Evolutionary conservation across 495 filamentous ascomycete species (phyloP).

Genomic region (Lasiosphaeria miniovina): DNA sequence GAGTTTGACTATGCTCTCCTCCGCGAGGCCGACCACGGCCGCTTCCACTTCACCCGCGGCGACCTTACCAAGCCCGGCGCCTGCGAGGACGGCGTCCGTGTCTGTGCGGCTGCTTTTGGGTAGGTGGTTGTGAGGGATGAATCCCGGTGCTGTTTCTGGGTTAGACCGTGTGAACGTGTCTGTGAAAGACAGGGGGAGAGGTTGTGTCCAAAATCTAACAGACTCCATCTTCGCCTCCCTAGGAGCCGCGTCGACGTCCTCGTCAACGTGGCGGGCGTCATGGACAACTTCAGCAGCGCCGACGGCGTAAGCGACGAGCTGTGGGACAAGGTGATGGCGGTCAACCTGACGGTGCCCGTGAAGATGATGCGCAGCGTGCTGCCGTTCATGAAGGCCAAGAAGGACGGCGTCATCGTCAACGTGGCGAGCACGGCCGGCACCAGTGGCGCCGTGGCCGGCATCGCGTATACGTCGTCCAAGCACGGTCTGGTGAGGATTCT

Average conservation of each 20-base stretch:
- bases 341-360: constrained; percentile 39
- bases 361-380: constrained; percentile 39
- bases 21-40: constrained; percentile 24
- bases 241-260: constrained; percentile 29
- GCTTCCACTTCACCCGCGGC: constrained; percentile 34
- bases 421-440: constrained; percentile 37
- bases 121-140: constrained; percentile 22
- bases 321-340: constrained; percentile 32
- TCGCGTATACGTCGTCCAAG: constrained; percentile 41
- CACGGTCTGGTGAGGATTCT: constrained; percentile 28
- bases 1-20: constrained; percentile 30
- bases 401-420: constrained; percentile 40
- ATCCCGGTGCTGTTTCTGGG: too few relatives aligned
- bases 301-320: constrained; percentile 31
- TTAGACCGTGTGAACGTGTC: too few relatives aligned
- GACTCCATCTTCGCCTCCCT: not conserved
- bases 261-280: constrained; percentile 40
- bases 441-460: constrained; percentile 37
- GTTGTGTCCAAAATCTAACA: not conserved
- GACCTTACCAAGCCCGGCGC: constrained; percentile 28
- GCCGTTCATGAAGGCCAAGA: constrained; percentile 32
- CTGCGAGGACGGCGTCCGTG: constrained; percentile 32
- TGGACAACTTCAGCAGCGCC: constrained; percentile 36
- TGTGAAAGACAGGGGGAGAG: too few relatives aligned
- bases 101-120: constrained; percentile 31